Evolutionary conservation across 768 basidiomycete species (phyloP).

Genomic region (Suillus subalutaceus): DNA sequence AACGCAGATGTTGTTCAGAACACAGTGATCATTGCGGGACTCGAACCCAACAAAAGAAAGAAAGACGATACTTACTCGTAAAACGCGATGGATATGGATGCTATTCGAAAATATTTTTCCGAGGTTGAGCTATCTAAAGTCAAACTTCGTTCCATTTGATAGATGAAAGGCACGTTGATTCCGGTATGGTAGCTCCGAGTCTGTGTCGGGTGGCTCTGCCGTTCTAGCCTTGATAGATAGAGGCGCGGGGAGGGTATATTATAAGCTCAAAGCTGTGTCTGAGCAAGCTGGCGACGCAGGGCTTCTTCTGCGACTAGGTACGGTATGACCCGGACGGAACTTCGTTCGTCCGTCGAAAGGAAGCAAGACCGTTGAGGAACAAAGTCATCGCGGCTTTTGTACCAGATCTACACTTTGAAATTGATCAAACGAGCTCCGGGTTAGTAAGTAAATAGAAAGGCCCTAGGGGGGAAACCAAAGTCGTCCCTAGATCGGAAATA

Average conservation of each 20-base stretch:
- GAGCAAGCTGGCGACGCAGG: not conserved
- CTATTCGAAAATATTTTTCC: conserved; percentile 37
- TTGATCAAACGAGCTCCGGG: not conserved
- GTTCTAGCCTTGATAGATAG: not conserved
- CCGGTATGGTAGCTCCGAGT: not conserved
- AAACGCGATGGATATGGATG: conserved; percentile 39
- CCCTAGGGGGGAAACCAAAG: not conserved
- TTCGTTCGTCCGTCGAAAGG: not conserved
- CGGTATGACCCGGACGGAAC: not conserved
- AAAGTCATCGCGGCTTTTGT: not conserved
- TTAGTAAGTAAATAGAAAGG: not conserved
- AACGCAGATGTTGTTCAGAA: conserved; percentile 1
- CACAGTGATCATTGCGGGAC: not conserved
- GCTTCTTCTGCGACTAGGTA: not conserved
- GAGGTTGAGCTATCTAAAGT: conserved; percentile 15
- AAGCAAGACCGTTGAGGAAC: not conserved
- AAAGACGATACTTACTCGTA: conserved; percentile 36
- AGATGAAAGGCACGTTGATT: not conserved
- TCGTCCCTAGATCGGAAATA: not conserved
- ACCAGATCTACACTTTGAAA: not conserved
- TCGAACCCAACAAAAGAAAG: not conserved
- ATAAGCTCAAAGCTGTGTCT: not conserved
- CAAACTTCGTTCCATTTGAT: not conserved
- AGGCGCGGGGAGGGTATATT: not conserved
- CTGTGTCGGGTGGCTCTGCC: not conserved